These are phyloP conservation scores for Furcasterigmium furcatum DNA, from an alignment of 2,329 filamentous ascomycete genomes.

Conservation along the genomic window DNA sequence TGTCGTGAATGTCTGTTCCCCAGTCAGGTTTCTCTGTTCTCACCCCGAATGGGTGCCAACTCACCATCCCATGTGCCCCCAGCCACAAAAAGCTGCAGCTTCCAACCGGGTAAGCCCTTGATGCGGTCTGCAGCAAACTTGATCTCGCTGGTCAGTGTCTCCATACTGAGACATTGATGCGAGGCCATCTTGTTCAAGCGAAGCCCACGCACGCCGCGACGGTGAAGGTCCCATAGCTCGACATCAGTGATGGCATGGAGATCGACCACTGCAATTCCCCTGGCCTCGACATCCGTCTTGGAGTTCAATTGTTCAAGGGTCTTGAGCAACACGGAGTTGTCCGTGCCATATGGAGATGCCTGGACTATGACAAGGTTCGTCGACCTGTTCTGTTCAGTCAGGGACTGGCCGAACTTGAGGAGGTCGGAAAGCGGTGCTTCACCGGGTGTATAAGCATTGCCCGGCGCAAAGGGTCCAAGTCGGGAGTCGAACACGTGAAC, in stretches of 20 bases:
- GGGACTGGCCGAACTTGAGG: not conserved
- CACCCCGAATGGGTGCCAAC: not conserved
- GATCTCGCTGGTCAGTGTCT: not conserved
- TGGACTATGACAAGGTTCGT: constrained; percentile 2
- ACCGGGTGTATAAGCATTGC: constrained; percentile 7
- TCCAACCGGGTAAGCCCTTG: not conserved
- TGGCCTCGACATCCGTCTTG: not conserved
- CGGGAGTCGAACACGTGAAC: constrained; percentile 9
- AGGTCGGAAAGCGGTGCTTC: constrained; percentile 1
- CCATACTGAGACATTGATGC: not conserved
- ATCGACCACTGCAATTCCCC: constrained; percentile 4
- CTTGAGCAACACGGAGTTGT: not conserved
- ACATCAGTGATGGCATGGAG: not conserved
- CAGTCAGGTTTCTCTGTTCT: too few species aligned
- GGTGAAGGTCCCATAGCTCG: not conserved
- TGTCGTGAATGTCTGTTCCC: constrained; percentile 1
- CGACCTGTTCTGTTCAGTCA: not conserved
- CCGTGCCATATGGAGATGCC: constrained; percentile 2
- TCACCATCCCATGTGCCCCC: constrained; percentile 1
- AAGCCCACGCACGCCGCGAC: not conserved
- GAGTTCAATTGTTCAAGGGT: not conserved
- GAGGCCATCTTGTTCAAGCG: constrained; percentile 1
- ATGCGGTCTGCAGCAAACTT: not conserved
- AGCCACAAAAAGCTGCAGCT: constrained; percentile 1
- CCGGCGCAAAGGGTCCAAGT: constrained; percentile 5